Percentiles rank a stretch among this genome's conserved stretches.
Conservation (phyloP, 2,329 filamentous ascomycete genomes). For the Penicillium palitans region DNA sequence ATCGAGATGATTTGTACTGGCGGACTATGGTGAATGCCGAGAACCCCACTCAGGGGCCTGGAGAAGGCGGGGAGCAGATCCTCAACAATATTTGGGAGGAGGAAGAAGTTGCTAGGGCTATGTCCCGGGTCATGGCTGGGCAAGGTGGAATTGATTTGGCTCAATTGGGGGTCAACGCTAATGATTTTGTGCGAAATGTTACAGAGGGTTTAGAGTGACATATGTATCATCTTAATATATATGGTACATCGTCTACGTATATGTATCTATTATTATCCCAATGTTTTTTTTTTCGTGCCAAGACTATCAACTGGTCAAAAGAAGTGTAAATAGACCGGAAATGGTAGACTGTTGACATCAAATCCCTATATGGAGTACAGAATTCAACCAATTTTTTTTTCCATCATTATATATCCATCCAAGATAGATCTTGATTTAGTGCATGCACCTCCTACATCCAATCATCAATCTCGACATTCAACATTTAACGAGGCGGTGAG, state of each 20-base stretch:
- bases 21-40: conserved; percentile 57
- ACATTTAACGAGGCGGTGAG: conserved; percentile 13
- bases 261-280: not conserved
- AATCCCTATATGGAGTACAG: too few species aligned
- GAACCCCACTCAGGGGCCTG: conserved; percentile 53
- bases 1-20: conserved; percentile 73
- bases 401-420: not conserved
- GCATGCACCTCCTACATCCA: conserved; percentile 2
- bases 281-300: not conserved
- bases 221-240: not conserved
- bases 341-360: conserved; percentile 4
- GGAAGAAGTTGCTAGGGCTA: conserved; percentile 59
- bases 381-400: not conserved
- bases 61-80: conserved; percentile 51
- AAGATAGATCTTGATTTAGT: conserved; percentile 4
- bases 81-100: conserved; percentile 66
- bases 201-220: conserved; percentile 41
- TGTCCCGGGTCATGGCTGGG: conserved; percentile 76
- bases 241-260: not conserved
- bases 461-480: conserved; percentile 7
- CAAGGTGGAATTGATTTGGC: conserved; percentile 46
- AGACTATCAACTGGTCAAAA: not conserved
- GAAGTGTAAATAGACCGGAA: conserved; percentile 9
- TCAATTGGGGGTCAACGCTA: conserved; percentile 44
- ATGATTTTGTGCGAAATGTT: conserved; percentile 46